Conservation (phyloP, 169 alveolate species). For the Plasmodium billcollinsi region DNA sequence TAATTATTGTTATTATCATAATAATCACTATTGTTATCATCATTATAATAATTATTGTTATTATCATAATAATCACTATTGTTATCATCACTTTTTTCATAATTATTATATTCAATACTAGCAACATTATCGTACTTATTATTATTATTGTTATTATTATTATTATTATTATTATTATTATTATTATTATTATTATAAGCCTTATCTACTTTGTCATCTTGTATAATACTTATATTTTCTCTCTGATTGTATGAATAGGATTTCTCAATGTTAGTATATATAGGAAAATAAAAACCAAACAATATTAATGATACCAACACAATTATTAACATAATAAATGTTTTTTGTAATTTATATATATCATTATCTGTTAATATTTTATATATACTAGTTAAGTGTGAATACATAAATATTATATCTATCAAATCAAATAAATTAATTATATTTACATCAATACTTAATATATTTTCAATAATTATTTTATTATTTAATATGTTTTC, state of each 20-base stretch:
- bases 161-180: too few relatives aligned
- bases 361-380: slow-evolving; percentile 15
- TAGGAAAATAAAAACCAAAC: slow-evolving; percentile 65
- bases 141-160: too few relatives aligned
- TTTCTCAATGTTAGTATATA: slow-evolving; percentile 64
- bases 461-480: slow-evolving; percentile 44
- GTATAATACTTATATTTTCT: not conserved
- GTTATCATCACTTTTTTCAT: too few relatives aligned
- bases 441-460: slow-evolving; percentile 64
- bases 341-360: slow-evolving; percentile 15
- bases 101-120: too few relatives aligned
- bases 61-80: too few relatives aligned
- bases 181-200: too few relatives aligned
- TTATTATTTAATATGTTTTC: slow-evolving; percentile 55
- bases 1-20: too few relatives aligned
- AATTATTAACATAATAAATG: slow-evolving; percentile 23
- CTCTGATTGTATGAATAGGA: slow-evolving; percentile 16
- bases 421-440: slow-evolving; percentile 62
- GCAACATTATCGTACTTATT: too few relatives aligned
- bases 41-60: too few relatives aligned
- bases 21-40: not conserved
- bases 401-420: slow-evolving; percentile 50
- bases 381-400: slow-evolving; percentile 46
- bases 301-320: slow-evolving; percentile 14
- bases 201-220: not conserved